Evolutionary conservation across 1,284 basidiomycete species (phyloP), one percentile per base, ranked within the genome.

Genomic region (Apiotrichum sp.): DNA sequence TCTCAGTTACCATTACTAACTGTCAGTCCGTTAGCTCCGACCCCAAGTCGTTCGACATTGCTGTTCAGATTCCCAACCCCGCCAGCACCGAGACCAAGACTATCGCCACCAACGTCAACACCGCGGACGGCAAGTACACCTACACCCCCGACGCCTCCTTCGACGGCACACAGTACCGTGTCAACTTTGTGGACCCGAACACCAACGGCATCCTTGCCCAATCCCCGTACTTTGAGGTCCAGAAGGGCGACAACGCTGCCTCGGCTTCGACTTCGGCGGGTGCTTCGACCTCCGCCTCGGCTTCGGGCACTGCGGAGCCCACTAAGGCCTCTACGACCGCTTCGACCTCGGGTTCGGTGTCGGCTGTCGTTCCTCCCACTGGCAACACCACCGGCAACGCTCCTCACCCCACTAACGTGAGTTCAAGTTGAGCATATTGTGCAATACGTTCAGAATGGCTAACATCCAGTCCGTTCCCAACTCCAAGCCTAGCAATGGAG

Each of bases 21-120:
- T 22, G 22, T 22, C 47, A 55, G 38, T 35, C 8, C 14, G 45
- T 40, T 35, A 11, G 33, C 29, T 34, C 44, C 42, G 47, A 52
- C 49, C 41, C 47, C 44, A 14, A 53, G 8, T 22, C 31, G 31
- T 68, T 72, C 58, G 65, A 62, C 45, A 65, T 74, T 50, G 57
- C 63, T 47, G 54, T 72, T 57, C 62, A 67, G 50, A 56, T 50
- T 55, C 68, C 69, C 36, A 35, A 50, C 46, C 42, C 59, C 33
- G 56, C 56, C 4, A 60, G 65, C 45, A 61, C 65, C 62, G 46
- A 58, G 29, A 56, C 64, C 42, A 89, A 54, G 45, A 53, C 58
- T 48, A 59, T 73, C 47, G 64, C 63, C 39, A 44, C 40, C 40
- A 53, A 60, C 48, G 65, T 73, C 57, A 10, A 63, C 43, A 68